Percentiles rank a stretch among this genome's conserved stretches.
Conservation (phyloP, 495 filamentous ascomycete species). For the Hypomontagnella monticulosa region DNA sequence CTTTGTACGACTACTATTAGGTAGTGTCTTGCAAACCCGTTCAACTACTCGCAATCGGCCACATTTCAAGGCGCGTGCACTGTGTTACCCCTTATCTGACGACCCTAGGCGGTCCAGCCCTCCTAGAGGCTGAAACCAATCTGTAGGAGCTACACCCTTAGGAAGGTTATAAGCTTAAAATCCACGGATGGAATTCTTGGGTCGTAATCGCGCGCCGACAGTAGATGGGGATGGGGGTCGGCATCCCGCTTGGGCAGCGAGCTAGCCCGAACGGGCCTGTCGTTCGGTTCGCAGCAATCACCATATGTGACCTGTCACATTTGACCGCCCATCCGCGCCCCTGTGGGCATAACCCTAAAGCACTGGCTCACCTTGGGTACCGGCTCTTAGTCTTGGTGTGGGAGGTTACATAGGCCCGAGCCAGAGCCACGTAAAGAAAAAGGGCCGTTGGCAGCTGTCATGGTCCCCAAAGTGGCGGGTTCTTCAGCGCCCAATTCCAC, state of each 20-base stretch:
- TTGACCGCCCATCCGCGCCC: slow-evolving; percentile 44
- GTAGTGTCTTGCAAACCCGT: slow-evolving; percentile 13
- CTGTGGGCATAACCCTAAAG: slow-evolving; percentile 29
- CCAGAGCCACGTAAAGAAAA: slow-evolving; percentile 9
- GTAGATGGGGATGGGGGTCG: slow-evolving; percentile 27
- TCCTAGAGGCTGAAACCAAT: slow-evolving; percentile 40
- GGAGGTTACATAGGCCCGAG: slow-evolving; percentile 26
- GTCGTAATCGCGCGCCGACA: slow-evolving; percentile 40
- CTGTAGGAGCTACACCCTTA: slow-evolving; percentile 35
- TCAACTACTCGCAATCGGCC: slow-evolving; percentile 18
- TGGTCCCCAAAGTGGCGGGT: slow-evolving; percentile 11
- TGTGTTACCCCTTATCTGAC: slow-evolving; percentile 18
- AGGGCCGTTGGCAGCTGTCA: slow-evolving; percentile 26
- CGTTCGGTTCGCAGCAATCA: slow-evolving; percentile 28
- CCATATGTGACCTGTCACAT: slow-evolving; percentile 37
- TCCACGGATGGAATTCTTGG: slow-evolving; percentile 35
- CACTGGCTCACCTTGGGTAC: slow-evolving; percentile 26
- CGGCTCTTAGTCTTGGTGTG: slow-evolving; percentile 20
- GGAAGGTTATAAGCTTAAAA: slow-evolving; percentile 39
- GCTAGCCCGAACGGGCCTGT: slow-evolving; percentile 39
- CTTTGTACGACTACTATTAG: slow-evolving; percentile 26
- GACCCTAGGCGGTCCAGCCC: slow-evolving; percentile 20
- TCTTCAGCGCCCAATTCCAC: slow-evolving; percentile 6
- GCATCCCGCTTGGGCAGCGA: slow-evolving; percentile 37
- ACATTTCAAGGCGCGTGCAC: slow-evolving; percentile 28